Evolutionary conservation across 1,139 yeast species (phyloP).

Genomic region (Candida dubliniensis): DNA sequence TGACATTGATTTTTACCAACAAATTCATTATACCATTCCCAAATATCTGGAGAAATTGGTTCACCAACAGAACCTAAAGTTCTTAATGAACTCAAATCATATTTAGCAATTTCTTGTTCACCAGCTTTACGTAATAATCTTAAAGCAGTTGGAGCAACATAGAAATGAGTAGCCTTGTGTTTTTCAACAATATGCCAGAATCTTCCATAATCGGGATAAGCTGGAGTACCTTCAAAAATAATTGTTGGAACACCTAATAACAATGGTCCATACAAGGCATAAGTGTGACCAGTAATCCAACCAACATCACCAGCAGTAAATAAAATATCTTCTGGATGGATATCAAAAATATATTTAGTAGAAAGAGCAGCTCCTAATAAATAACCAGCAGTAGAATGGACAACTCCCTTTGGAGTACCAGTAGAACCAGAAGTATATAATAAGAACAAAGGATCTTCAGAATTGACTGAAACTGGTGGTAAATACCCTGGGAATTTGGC

Average conservation of each 20-base stretch:
- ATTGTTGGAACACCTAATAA: conserved; percentile 86
- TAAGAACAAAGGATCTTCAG: conserved; percentile 93
- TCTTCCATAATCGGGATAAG: conserved; percentile 94
- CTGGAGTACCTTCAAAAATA: conserved; percentile 97
- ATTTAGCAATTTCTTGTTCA: conserved; percentile 76
- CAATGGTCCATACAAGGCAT: conserved; percentile 93
- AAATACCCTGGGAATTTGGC: conserved; percentile 79
- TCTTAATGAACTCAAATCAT: conserved; percentile 87
- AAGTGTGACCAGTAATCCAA: conserved; percentile 99
- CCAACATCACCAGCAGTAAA: conserved; percentile 99
- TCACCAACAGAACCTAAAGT: conserved; percentile 98
- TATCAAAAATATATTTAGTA: conserved; percentile 89
- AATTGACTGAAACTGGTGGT: conserved; percentile 83
- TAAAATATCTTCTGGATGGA: conserved; percentile 81
- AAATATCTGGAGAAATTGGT: conserved; percentile 96
- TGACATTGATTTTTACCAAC: conserved; percentile 87
- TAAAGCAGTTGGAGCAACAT: conserved; percentile 97
- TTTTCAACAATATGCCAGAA: conserved; percentile 96
- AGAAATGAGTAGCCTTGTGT: conserved; percentile 93
- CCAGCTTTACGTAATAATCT: conserved; percentile 95
- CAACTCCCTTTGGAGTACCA: conserved; percentile 98
- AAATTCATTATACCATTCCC: conserved; percentile 97
- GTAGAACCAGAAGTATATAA: conserved; percentile 96
- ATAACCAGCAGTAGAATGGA: conserved; percentile 92
- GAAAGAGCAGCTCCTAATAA: conserved; percentile 93